phyloP scores from a whole-genome alignment of 1,284 basidiomycete genomes.

The Pseudozyma thailandica region DNA sequence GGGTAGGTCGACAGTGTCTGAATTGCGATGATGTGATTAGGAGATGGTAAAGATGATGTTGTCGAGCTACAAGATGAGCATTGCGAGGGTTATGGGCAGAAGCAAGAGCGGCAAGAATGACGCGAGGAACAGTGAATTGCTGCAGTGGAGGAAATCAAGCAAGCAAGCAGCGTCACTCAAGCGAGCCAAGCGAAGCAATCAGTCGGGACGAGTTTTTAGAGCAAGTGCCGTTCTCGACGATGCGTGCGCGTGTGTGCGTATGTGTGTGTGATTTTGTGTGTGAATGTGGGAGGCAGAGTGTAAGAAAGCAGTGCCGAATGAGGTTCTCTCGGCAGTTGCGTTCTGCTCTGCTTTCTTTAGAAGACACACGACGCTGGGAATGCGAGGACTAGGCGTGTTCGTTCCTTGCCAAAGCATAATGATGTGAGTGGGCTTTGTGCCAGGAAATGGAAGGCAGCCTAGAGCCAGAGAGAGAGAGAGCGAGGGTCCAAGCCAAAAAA shows the following conservation, averaged over 20 bases:
- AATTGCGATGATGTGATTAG: neutral
- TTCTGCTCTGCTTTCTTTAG: neutral
- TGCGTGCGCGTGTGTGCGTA: no score
- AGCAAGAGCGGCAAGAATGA: neutral
- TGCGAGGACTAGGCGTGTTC: neutral
- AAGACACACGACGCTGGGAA: neutral
- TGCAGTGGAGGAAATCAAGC: constrained; percentile 4
- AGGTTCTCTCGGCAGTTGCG: no score
- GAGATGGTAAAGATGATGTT: neutral
- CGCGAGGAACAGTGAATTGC: neutral
- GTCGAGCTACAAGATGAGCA: neutral
- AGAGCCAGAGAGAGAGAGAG: neutral
- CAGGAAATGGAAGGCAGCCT: neutral
- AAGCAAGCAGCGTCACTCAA: no score
- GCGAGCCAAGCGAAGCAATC: no score
- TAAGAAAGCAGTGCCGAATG: no score
- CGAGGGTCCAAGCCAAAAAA: constrained; percentile 8
- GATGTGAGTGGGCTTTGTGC: constrained; percentile 10
- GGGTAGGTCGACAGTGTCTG: neutral
- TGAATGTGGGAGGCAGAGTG: no score
- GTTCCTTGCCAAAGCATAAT: constrained; percentile 1
- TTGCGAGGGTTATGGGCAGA: neutral
- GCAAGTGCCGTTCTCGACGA: no score
- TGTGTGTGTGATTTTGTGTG: no score
- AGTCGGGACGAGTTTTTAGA: no score